Conservation (phyloP, 192 early-diverging fungal species). For the Rhizoclosmatium sp. region DNA sequence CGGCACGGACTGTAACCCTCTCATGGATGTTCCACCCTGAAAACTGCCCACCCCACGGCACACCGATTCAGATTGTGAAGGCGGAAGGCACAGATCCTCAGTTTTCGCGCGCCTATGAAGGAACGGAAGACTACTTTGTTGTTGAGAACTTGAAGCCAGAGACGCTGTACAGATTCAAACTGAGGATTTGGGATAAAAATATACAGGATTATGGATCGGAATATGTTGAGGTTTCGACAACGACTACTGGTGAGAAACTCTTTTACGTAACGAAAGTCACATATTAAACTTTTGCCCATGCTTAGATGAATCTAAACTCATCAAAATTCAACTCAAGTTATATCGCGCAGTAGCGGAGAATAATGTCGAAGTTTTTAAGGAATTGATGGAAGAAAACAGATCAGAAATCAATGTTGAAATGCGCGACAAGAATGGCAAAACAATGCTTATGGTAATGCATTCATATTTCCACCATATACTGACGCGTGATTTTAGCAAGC, state of each 20-base stretch:
- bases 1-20: slow-evolving; percentile 24
- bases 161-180: slow-evolving; percentile 53
- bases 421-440: slow-evolving; percentile 56
- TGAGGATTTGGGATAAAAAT: slow-evolving; percentile 40
- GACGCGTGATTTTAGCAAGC: slow-evolving; percentile 42
- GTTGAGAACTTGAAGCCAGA: slow-evolving; percentile 53
- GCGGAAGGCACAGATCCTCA: slow-evolving; percentile 41
- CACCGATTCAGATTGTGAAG: slow-evolving; percentile 24
- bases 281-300: no score
- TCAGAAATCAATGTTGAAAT: slow-evolving; percentile 53
- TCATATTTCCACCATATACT: background rate
- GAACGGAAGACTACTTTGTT: slow-evolving; percentile 40
- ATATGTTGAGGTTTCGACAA: slow-evolving; percentile 39
- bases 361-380: slow-evolving; percentile 41
- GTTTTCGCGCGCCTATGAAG: slow-evolving; percentile 52
- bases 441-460: slow-evolving; percentile 51
- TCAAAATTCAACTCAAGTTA: slow-evolving; percentile 44
- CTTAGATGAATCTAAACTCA: slow-evolving; percentile 50
- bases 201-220: slow-evolving; percentile 42
- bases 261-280: no score
- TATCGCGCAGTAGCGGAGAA: slow-evolving; percentile 50
- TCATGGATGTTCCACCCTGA: slow-evolving; percentile 26
- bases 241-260: slow-evolving; percentile 45
- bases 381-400: slow-evolving; percentile 42
- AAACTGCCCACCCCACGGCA: background rate